Percentiles rank a stretch among this genome's conserved stretches.
These are phyloP conservation scores for Acmispon strigosus DNA, from an alignment of 306 rosid species.

Conservation along the genomic window DNA sequence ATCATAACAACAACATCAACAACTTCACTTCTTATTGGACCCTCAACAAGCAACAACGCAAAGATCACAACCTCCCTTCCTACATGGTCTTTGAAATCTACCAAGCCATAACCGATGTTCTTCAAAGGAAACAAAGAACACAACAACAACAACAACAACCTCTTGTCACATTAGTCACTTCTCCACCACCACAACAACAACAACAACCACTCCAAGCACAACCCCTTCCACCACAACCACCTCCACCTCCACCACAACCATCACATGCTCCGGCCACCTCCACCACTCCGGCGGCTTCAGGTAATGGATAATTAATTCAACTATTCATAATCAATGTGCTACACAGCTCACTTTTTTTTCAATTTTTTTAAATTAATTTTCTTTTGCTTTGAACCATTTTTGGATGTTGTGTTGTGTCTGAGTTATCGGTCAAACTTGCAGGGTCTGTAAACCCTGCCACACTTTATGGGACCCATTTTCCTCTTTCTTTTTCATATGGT, in stretches of 20 bases:
- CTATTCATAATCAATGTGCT: slow-evolving; percentile 20
- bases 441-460: slow-evolving; percentile 66
- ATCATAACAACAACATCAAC: background rate
- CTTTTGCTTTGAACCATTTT: background rate
- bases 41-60: slow-evolving; percentile 45
- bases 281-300: slow-evolving; percentile 36
- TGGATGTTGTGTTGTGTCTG: slow-evolving; percentile 41
- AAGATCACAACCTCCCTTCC: slow-evolving; percentile 47
- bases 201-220: slow-evolving; percentile 10
- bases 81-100: slow-evolving; percentile 45
- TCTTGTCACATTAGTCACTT: background rate
- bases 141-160: background rate
- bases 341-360: slow-evolving; percentile 12
- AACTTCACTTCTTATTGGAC: slow-evolving; percentile 47
- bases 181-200: background rate
- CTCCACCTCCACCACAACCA: background rate
- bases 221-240: slow-evolving; percentile 6
- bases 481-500: background rate
- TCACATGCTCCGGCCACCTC: slow-evolving; percentile 27
- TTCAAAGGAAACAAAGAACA: slow-evolving; percentile 36
- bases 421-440: slow-evolving; percentile 67
- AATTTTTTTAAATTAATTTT: background rate
- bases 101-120: slow-evolving; percentile 48
- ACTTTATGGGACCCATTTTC: slow-evolving; percentile 40
- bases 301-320: slow-evolving; percentile 18